Base-by-base conservation (phyloP, 345 rosid species). In the Iberis pinnata region DNA sequence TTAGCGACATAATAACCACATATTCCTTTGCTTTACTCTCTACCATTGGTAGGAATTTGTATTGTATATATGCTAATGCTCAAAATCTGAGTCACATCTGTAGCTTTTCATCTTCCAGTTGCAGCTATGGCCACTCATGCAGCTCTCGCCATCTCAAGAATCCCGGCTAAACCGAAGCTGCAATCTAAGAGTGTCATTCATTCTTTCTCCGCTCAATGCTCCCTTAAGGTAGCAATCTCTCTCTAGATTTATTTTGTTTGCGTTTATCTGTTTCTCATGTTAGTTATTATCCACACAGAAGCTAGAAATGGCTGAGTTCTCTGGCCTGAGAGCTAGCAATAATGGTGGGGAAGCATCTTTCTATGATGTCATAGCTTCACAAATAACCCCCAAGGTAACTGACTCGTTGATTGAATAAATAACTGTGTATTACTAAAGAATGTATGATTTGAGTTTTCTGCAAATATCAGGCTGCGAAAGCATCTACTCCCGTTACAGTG, bases 51-150 rank as follows among this genome's bases (percentile, higher is more conserved):
- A 38, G 41, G 56, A 35, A 6, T 26, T n/a, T n/a, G 39, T 38
- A 52, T 53, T 58, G 48, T 61, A 57, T 67, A 63, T 49, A 72
- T 56, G 47, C 35, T 25, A 36, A 12, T 14, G 40, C 31, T 42
- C 13, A 57, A 48, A 68, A 58, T 4, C 2, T 35, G 20, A 43
- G 42, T 42, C 27, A 20, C 38, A 33, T 25, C 22, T 43, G n/a
- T 20, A 40, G 62, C 61, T 56, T 47, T 53, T 64, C 71, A 43
- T 43, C 33, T 51, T 41, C 42, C 37, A 51, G 38, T 75, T 62
- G 71, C 56, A 61, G 74, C 64, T 74, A 92, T 92, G 98, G 93
- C 98, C 60, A 76, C 86, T 51, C 86, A 83, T 64, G 84, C 96
- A 73, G 89, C 89, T 77, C 82, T 92, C 17, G 95, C 96, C 62